A percentile compares a stretch with the other conserved stretches of the same genome.
phyloP scores from a whole-genome alignment of 2,329 filamentous ascomycete genomes.

The Chrysosporium keratinophilum region DNA sequence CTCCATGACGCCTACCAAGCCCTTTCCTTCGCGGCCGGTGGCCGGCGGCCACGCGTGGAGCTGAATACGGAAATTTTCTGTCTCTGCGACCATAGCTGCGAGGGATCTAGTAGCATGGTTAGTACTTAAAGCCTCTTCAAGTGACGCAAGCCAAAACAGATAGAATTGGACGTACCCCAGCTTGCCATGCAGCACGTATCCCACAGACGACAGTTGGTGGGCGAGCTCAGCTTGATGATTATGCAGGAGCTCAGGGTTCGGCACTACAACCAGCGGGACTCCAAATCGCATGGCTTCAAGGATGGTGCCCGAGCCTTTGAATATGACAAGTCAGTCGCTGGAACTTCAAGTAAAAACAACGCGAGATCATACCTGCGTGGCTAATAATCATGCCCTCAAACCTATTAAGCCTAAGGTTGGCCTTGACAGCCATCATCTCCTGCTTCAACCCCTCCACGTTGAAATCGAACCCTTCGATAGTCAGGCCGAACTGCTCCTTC shows the following conservation, averaged over 20 bases:
- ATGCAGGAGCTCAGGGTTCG: conserved; percentile 69
- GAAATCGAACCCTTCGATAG: conserved; percentile 56
- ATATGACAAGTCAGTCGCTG: neutral
- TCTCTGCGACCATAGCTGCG: conserved; percentile 37
- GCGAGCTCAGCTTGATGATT: conserved; percentile 90
- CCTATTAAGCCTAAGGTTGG: conserved; percentile 30
- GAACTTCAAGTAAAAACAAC: neutral
- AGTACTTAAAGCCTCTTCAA: conserved; percentile 3
- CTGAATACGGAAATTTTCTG: conserved; percentile 38
- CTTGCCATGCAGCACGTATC: conserved; percentile 64
- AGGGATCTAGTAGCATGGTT: conserved; percentile 34
- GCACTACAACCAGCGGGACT: conserved; percentile 75
- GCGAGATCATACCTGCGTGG: conserved; percentile 62
- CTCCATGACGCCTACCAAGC: conserved; percentile 44
- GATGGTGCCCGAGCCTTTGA: conserved; percentile 74
- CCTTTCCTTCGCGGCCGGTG: conserved; percentile 35
- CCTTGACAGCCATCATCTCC: conserved; percentile 48
- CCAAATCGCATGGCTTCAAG: conserved; percentile 67
- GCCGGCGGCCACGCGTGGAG: conserved; percentile 43
- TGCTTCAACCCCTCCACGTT: conserved; percentile 48
- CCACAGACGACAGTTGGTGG: conserved; percentile 58
- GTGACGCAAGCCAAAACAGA: neutral
- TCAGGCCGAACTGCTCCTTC: conserved; percentile 32
- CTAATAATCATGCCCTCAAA: conserved; percentile 66
- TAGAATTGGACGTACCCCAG: conserved; percentile 46